Conservation (phyloP, 495 filamentous ascomycete species). For the Hypoxylon lenormandii region DNA sequence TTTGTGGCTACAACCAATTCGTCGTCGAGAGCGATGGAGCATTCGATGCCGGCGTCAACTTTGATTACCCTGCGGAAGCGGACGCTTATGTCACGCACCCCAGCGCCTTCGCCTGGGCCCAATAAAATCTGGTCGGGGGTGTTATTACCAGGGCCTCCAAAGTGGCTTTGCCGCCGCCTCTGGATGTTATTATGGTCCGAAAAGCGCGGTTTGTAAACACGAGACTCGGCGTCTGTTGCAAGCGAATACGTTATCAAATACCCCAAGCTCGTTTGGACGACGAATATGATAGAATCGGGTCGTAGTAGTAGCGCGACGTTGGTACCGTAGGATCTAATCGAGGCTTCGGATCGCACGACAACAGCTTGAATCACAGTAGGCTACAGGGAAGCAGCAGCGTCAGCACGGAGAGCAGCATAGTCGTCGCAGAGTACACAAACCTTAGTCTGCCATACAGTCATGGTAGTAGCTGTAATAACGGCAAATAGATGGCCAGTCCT, state of each 20-base stretch:
- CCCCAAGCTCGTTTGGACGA: conserved; percentile 87
- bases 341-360: conserved; percentile 80
- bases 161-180: conserved; percentile 76
- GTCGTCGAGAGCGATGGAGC: conserved; percentile 88
- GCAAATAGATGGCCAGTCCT: conserved; percentile 88
- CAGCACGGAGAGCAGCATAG: conserved; percentile 33
- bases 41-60: conserved; percentile 92
- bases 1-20: conserved; percentile 93
- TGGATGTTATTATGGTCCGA: conserved; percentile 73
- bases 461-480: conserved; percentile 81
- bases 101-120: conserved; percentile 78
- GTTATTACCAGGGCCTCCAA: conserved; percentile 68
- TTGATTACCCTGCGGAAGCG: conserved; percentile 98
- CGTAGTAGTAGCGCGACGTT: conserved; percentile 87
- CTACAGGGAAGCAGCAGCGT: conserved; percentile 59
- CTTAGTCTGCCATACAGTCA: conserved; percentile 95
- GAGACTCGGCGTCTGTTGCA: conserved; percentile 80
- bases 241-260: conserved; percentile 95
- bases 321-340: conserved; percentile 82
- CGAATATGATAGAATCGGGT: conserved; percentile 89
- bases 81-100: conserved; percentile 85
- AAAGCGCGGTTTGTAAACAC: conserved; percentile 86
- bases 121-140: conserved; percentile 66
- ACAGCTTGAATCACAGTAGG: conserved; percentile 89
- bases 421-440: conserved; percentile 62